Evolutionary conservation across 352 stramenopile species (phyloP).

Genomic region (Phytophthora pluvialis): DNA sequence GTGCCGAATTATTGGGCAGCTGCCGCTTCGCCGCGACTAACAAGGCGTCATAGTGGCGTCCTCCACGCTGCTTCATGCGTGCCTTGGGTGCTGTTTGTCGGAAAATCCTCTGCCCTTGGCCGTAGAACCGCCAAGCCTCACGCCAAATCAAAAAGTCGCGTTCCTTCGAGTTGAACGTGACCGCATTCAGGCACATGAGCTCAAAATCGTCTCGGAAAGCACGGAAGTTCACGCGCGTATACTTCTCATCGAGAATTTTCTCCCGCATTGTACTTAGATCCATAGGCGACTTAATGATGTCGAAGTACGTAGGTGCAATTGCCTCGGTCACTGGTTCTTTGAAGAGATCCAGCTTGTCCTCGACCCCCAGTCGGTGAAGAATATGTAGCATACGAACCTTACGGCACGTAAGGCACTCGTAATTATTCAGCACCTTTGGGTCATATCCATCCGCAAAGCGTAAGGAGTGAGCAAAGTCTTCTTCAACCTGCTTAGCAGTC

Average conservation of each 20-base stretch:
- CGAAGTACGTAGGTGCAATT: constrained; percentile 94
- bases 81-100: constrained; percentile 76
- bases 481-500: constrained; percentile 61
- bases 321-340: constrained; percentile 93
- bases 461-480: constrained; percentile 63
- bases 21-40: constrained; percentile 80
- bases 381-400: constrained; percentile 78
- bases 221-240: constrained; percentile 76
- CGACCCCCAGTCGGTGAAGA: constrained; percentile 58
- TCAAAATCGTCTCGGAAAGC: constrained; percentile 94
- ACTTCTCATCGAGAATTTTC: constrained; percentile 73
- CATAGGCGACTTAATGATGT: constrained; percentile 94
- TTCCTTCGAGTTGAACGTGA: constrained; percentile 95
- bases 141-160: constrained; percentile 92
- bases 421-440: constrained; percentile 74
- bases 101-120: constrained; percentile 76
- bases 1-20: constrained; percentile 79
- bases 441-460: constrained; percentile 75
- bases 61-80: constrained; percentile 78
- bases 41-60: constrained; percentile 73
- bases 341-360: constrained; percentile 93
- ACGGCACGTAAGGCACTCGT: constrained; percentile 85
- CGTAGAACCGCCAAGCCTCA: constrained; percentile 93
- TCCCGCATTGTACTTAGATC: constrained; percentile 91
- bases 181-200: constrained; percentile 95